Evolutionary conservation across 2,329 filamentous ascomycete species (phyloP).

Genomic region (Pezicula neosporulosa): DNA sequence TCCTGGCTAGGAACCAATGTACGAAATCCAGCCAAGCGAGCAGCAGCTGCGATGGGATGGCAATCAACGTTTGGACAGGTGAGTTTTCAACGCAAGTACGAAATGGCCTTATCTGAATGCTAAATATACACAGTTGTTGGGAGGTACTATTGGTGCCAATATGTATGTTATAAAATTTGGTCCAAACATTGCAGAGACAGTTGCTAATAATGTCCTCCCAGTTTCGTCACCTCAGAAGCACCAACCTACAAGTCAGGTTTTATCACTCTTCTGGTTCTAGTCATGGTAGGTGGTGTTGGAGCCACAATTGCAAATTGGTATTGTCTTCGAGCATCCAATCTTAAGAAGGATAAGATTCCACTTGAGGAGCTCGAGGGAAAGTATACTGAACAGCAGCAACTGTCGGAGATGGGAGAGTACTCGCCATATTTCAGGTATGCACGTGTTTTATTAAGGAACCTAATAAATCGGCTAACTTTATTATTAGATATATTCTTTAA

Average conservation of each 20-base stretch:
- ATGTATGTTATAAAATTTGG: conserved; percentile 2
- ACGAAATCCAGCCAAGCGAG: conserved; percentile 20
- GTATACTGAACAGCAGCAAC: conserved; percentile 19
- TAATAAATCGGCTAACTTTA: too few species aligned
- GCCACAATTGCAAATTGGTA: conserved; percentile 9
- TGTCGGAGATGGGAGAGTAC: conserved; percentile 31
- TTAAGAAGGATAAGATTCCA: conserved; percentile 23
- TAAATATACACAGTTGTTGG: background rate
- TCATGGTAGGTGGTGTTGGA: conserved; percentile 8
- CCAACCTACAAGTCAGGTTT: conserved; percentile 33
- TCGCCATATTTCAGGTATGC: conserved; percentile 30
- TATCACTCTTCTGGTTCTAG: conserved; percentile 31
- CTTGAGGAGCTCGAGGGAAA: conserved; percentile 51
- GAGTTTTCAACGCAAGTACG: conserved; percentile 17
- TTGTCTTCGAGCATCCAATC: conserved; percentile 6
- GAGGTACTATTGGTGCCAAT: conserved; percentile 9
- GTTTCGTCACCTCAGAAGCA: conserved; percentile 19
- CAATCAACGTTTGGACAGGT: conserved; percentile 26
- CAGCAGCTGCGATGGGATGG: conserved; percentile 25
- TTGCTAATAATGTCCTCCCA: too few species aligned
- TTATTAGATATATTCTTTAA: too few species aligned
- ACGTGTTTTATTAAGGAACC: too few species aligned
- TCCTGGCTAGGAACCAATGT: conserved; percentile 50
- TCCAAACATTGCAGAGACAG: too few species aligned
- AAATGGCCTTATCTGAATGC: background rate